Evolutionary conservation across 257 asterid genomes (phyloP).

Genomic region (Coffea canephora): DNA sequence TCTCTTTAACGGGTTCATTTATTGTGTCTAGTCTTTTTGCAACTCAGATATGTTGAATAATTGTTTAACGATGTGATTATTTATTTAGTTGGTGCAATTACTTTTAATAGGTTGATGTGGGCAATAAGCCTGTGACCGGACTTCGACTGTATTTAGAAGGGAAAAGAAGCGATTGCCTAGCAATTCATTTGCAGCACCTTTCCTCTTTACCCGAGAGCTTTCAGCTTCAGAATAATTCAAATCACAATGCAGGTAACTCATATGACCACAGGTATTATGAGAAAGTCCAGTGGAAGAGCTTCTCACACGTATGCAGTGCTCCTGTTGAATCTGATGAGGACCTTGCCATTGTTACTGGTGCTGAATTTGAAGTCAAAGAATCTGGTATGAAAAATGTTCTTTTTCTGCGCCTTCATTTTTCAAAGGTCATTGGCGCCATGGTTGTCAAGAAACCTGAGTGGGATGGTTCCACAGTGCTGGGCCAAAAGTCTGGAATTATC

Average conservation of each 20-base stretch:
- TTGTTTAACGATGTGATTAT: background rate
- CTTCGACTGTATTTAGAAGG: slow-evolving; percentile 75
- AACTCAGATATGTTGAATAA: background rate
- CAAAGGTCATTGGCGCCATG: slow-evolving; percentile 54
- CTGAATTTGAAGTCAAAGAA: slow-evolving; percentile 58
- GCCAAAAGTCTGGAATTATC: slow-evolving; percentile 68
- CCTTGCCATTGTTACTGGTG: slow-evolving; percentile 62
- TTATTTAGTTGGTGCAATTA: slow-evolving; percentile 3
- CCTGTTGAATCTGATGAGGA: slow-evolving; percentile 73
- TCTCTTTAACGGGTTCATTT: background rate
- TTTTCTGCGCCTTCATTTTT: slow-evolving; percentile 52
- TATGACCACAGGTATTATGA: slow-evolving; percentile 60
- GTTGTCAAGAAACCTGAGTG: slow-evolving; percentile 61
- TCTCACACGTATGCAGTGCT: slow-evolving; percentile 66
- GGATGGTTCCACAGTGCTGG: slow-evolving; percentile 68
- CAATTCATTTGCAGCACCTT: slow-evolving; percentile 78
- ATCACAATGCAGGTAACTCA: slow-evolving; percentile 27
- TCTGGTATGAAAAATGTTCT: slow-evolving; percentile 65
- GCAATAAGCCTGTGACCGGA: slow-evolving; percentile 64
- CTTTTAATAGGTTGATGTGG: slow-evolving; percentile 57
- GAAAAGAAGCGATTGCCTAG: slow-evolving; percentile 62
- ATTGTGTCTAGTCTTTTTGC: background rate
- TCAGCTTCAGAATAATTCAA: slow-evolving; percentile 41
- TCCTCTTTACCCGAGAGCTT: slow-evolving; percentile 69
- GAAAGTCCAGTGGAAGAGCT: slow-evolving; percentile 75